Evolutionary conservation across 1,139 yeast genomes (phyloP).

Genomic region (Candida sp.): DNA sequence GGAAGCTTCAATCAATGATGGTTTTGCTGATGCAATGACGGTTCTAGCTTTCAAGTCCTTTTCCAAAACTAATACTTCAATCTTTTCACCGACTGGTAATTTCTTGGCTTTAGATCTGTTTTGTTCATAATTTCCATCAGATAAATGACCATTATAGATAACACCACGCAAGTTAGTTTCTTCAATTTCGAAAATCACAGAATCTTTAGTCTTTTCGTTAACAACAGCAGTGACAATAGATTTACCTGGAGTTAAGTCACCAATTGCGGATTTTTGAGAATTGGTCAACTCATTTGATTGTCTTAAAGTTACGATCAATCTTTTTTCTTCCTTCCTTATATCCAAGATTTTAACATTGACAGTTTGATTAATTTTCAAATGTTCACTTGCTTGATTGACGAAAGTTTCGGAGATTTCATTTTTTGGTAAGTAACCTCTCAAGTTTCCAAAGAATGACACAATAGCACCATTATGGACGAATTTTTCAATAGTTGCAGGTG

Average conservation of each 20-base stretch:
- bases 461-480: conserved; percentile 78
- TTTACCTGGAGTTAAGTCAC: conserved; percentile 55
- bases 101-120: conserved; percentile 61
- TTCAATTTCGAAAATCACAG: conserved; percentile 62
- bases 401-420: conserved; percentile 88
- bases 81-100: conserved; percentile 53
- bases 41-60: conserved; percentile 61
- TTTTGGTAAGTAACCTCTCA: conserved; percentile 80
- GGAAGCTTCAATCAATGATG: conserved; percentile 66
- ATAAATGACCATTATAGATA: conserved; percentile 68
- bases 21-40: conserved; percentile 62
- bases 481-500: conserved; percentile 73
- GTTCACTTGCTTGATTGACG: conserved; percentile 74
- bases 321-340: conserved; percentile 52
- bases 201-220: conserved; percentile 73
- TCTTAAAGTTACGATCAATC: conserved; percentile 72
- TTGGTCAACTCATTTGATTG: conserved; percentile 53
- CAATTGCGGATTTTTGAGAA: conserved; percentile 47
- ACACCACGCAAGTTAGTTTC: conserved; percentile 66
- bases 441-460: conserved; percentile 76
- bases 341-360: conserved; percentile 64
- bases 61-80: conserved; percentile 65
- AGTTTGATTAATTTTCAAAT: conserved; percentile 81
- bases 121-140: conserved; percentile 73
- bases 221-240: conserved; percentile 60